These are phyloP conservation scores for Spathaspora girioi DNA, from an alignment of 805 yeast species.

Conservation along the genomic window DNA sequence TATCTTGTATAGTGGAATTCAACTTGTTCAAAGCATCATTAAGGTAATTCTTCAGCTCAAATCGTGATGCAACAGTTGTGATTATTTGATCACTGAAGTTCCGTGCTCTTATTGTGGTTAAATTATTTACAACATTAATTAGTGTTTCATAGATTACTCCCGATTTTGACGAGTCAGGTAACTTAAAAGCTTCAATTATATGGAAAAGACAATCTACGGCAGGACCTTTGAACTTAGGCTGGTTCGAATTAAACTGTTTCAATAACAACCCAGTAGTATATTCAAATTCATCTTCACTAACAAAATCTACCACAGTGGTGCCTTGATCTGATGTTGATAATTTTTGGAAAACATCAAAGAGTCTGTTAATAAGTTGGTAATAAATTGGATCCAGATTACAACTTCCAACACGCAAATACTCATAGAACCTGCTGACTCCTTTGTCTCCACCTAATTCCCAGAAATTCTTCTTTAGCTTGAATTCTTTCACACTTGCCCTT, in stretches of 20 bases:
- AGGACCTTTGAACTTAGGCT: constrained; percentile 4
- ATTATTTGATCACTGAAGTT: background rate
- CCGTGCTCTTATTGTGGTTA: background rate
- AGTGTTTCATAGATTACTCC: background rate
- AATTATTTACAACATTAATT: background rate
- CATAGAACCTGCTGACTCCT: constrained; percentile 38
- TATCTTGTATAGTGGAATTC: background rate
- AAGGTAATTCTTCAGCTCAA: background rate
- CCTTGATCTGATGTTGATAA: background rate
- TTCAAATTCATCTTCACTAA: constrained; percentile 4
- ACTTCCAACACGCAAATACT: constrained; percentile 50
- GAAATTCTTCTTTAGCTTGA: constrained; percentile 38
- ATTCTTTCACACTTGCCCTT: constrained; percentile 8
- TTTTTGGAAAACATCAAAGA: constrained; percentile 17
- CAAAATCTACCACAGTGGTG: constrained; percentile 5
- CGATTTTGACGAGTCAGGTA: background rate
- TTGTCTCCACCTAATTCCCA: constrained; percentile 50
- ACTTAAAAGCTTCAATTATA: background rate
- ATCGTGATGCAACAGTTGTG: background rate
- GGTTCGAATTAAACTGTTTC: constrained; percentile 3
- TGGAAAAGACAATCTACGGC: constrained; percentile 3
- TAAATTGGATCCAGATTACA: constrained; percentile 50
- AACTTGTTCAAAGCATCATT: background rate
- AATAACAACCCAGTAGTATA: constrained; percentile 1
- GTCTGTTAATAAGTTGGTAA: constrained; percentile 27